Conservation (phyloP, 208 protist species). For the Acanthamoeba royreba region DNA sequence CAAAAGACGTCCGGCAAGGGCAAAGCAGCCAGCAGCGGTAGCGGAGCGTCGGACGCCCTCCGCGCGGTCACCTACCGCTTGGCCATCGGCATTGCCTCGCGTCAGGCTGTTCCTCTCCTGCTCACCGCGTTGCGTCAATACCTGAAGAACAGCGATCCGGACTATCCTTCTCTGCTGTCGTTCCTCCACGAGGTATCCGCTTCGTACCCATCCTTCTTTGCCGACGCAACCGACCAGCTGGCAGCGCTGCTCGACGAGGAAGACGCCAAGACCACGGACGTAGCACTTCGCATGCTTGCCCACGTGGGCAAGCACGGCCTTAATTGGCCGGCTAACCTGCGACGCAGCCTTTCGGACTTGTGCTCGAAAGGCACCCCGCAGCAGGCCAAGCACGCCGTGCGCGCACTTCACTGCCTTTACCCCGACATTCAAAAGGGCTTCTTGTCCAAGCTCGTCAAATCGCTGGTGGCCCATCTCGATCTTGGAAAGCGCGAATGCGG, state of each 20-base stretch:
- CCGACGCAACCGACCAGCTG: neutral
- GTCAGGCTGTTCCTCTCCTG: neutral
- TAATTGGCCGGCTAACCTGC: neutral
- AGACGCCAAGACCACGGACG: neutral
- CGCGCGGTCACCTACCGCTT: neutral
- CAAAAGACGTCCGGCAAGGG: neutral
- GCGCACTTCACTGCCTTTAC: neutral
- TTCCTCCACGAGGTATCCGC: slow-evolving; percentile 19
- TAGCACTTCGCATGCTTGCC: neutral
- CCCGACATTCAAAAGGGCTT: neutral
- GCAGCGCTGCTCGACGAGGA: neutral
- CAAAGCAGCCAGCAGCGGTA: neutral
- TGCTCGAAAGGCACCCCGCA: neutral
- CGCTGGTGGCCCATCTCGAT: neutral
- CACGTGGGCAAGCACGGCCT: neutral
- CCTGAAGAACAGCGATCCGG: neutral
- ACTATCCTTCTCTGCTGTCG: neutral
- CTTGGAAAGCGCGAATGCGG: neutral
- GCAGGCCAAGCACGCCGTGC: slow-evolving; percentile 9
- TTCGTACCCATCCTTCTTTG: neutral
- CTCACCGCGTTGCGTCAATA: neutral
- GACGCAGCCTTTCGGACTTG: neutral
- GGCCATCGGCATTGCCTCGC: neutral
- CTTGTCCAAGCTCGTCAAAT: neutral
- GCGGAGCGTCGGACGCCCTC: neutral